These are phyloP conservation scores for Umbellularia californica DNA, from an alignment of 164 flowering plant species.

Conservation along the genomic window DNA sequence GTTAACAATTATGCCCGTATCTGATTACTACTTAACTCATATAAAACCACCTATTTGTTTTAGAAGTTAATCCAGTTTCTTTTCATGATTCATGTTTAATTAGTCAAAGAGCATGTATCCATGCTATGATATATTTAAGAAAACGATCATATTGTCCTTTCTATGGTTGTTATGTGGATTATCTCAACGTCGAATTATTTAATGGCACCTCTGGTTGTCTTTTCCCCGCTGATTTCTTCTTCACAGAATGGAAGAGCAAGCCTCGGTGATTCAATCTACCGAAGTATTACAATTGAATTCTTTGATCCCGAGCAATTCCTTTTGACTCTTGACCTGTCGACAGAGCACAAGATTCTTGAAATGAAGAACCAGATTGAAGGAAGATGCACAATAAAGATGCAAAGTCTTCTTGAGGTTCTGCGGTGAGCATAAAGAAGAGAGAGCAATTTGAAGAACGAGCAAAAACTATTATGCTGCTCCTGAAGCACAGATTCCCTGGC, in stretches of 20 bases:
- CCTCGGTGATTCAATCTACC: conserved; percentile 73
- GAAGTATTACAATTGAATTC: conserved; percentile 70
- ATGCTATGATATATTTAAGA: neutral
- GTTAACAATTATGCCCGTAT: no score
- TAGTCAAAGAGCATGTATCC: neutral
- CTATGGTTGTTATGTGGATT: neutral
- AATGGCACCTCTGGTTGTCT: neutral
- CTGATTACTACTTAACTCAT: no score
- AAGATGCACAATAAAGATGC: conserved; percentile 72
- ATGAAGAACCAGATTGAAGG: conserved; percentile 82
- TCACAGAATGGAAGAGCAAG: conserved; percentile 71
- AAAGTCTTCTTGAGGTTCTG: conserved; percentile 76
- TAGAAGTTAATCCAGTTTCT: neutral
- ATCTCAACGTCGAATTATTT: neutral
- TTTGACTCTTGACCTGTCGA: conserved; percentile 52
- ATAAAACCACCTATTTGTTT: neutral
- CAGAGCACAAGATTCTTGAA: conserved; percentile 79
- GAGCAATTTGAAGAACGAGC: conserved; percentile 90
- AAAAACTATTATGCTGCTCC: conserved; percentile 66
- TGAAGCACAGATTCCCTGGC: conserved; percentile 83
- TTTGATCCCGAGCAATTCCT: conserved; percentile 80
- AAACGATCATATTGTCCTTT: neutral
- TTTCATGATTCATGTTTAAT: neutral
- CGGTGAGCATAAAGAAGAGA: conserved; percentile 75
- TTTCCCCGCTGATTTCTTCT: neutral